Evolutionary conservation across 2,329 filamentous ascomycete genomes (phyloP).

Genomic region (Aureobasidium vineae): DNA sequence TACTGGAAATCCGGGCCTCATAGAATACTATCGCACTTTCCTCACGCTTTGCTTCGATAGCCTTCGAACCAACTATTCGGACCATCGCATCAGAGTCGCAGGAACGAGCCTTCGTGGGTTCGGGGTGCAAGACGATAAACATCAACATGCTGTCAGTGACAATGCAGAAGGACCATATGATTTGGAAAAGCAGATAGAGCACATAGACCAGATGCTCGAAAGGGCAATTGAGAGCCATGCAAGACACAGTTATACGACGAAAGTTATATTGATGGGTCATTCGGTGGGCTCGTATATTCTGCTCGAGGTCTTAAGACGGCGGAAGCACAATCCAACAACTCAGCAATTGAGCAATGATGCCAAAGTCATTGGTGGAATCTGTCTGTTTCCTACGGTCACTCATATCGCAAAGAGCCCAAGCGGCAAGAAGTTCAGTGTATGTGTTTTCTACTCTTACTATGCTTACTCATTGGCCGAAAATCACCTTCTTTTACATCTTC

Average conservation of each 20-base stretch:
- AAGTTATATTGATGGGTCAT: conserved; percentile 47
- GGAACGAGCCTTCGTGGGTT: conserved; percentile 43
- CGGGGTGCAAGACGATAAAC: conserved; percentile 34
- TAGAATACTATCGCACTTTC: conserved; percentile 71
- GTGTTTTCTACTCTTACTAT: conserved; percentile 27
- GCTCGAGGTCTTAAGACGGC: conserved; percentile 43
- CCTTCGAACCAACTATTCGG: conserved; percentile 38
- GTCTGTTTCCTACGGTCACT: conserved; percentile 50
- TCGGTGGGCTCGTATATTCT: conserved; percentile 49
- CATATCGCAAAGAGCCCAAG: conserved; percentile 47
- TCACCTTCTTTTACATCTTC: neutral
- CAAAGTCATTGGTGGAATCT: conserved; percentile 38
- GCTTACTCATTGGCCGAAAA: neutral
- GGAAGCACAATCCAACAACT: conserved; percentile 18
- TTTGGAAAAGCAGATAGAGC: conserved; percentile 53
- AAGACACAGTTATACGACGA: conserved; percentile 15
- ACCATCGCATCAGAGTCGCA: conserved; percentile 22
- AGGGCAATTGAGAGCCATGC: conserved; percentile 33
- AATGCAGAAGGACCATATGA: conserved; percentile 37
- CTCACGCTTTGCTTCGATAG: conserved; percentile 57
- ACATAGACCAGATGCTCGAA: conserved; percentile 47
- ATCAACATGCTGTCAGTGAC: neutral
- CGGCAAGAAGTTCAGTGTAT: conserved; percentile 44
- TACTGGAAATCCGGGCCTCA: conserved; percentile 72
- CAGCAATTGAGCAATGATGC: conserved; percentile 29